Evolutionary conservation across 768 basidiomycete species (phyloP), one percentile per base, ranked within the genome.

Genomic region (Pleurotus djamor): DNA sequence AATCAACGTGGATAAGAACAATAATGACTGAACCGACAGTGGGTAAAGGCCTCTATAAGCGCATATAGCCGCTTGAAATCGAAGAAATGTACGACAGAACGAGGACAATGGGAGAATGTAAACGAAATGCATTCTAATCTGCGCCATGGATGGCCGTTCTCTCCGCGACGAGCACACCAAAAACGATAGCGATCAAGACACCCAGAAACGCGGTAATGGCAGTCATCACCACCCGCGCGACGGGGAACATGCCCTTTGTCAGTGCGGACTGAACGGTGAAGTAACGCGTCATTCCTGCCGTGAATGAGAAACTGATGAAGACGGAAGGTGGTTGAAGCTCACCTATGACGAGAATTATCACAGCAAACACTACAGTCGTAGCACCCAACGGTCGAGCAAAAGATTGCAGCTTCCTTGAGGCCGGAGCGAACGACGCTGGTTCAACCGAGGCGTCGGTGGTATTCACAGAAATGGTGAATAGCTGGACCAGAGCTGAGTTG

Each of bases 341-440:
- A 68, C 69, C 70, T 28, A 76, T 57, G 8, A 51, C 35, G 4
- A 80, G 69, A 13, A 77, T 73, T 2, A 67, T 47, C 28, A 81
- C 60, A 0, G 73, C 78, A 28, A 78, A 48, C 21, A 64, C 49
- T 17, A 81, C 69, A 36, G 76, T 68, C 2, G 74, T 68, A 1
- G 77, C 77, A 1, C 81, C 82, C 3, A 83, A 67, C 5, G 82
- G 81, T n/a, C 78, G 72, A 4, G 78, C 73, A 49, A 51, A 66
- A 2, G 16, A 44, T 47, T 60, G 44, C 34, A 57, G 21, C 9
- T 54, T 14, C 14, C 37, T 1, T 16, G 37, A 13, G 3, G 48
- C 36, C 58, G 60, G 8, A 13, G 47, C 33, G 33, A 37, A 64
- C 12, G 45, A 48, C 5, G 57, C 32, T n/a, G 57, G 28, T 17